Evolutionary conservation across 805 yeast genomes (phyloP), one percentile per base, ranked within the genome.

Genomic region (Candida suzukii): DNA sequence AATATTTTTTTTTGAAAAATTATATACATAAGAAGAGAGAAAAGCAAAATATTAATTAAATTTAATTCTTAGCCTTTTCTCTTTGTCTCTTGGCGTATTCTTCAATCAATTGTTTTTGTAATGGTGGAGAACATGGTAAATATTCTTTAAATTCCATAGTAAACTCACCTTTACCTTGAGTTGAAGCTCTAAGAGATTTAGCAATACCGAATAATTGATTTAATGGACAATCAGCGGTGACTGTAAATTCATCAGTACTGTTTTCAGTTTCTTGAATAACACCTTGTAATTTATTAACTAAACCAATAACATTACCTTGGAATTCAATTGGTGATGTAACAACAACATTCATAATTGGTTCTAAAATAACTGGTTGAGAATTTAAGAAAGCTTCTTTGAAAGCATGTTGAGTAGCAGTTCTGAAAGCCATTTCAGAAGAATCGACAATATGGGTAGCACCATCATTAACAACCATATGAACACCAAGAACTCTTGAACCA

Each of bases 161-260:
- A 64, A 93, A 93, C 68, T 95, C 98, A 57, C 99, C 99, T 63
- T 93, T 93, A 67, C 99, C 99, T 67, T 93, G 99, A 14, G 99
- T 91, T 45, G 86, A 80, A 18, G 99, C 98, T 73, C 99, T 83
- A 59, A 93, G 73, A 21, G 87, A 78, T 9, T 98, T 86, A 8
- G 98, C 96, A 60, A 93, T 87, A 30, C 99, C 99, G 63, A 93
- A 93, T 88, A 93, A 79, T 47, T 86, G 78, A 70, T 90, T 90
- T 67, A 93, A 78, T n/a, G 98, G 84, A 70, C 98, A 91, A 63
- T 93, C 98, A 26, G 97, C 95, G 42, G 78, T 76, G 46, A 93
- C 79, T 11, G 95, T 85, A 67, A 93, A 91, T 62, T 93, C 99
- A 53, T 93, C 99, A 43, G 83, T 80, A 24, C 88, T 91, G 59